Base-by-base conservation (phyloP, 2,329 filamentous ascomycete genomes). In the Sclerotiophoma versabilis region DNA sequence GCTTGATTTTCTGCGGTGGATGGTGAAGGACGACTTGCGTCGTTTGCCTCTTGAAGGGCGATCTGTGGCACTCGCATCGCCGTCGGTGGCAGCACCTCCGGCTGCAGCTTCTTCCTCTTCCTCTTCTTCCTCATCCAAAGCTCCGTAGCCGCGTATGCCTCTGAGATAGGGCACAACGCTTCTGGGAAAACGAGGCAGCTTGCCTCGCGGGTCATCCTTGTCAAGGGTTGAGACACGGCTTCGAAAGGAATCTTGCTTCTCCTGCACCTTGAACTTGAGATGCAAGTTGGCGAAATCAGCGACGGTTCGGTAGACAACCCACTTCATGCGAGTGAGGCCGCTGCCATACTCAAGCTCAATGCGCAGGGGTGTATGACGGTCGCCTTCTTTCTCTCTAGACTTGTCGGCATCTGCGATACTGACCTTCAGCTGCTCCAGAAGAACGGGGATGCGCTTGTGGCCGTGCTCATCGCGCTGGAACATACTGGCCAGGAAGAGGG, bases 291-390 rank as follows among this genome's bases (percentile, higher is more conserved):
- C 86, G 65, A 99, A 96, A 71, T 99, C 95, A 64, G 87, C 84
- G 32, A 98, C 84, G 9, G 91, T 93, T 48, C 95, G 85, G 66
- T 92, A 87, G 54, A 99, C 91, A 15, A 91, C 88, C 95, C 95
- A 99, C 70, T 91, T 91, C 96, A 99, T 98, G 52, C 95, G 85
- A 49, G 93, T 97, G 50, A 95, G 86, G 0, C 95, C 96, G 71
- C 91, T 98, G 12, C 95, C 95, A 72, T 99, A 99, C 72, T 99
- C 95, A 14, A 99, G 81, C 65, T 96, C 92, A 50, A 99, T 93
- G 37, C 88, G 89, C 74, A 98, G 96, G 8, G 95, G 83, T 68
- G 91, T 87, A 75, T 98, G 95, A 25, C 93, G 77, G 66, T 88
- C 81, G 45, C 64, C 68, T 26, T 72, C 69, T 34, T 68, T 71